Conservation (phyloP, 768 basidiomycete genomes). For the Hypholoma sublateritium region DNA sequence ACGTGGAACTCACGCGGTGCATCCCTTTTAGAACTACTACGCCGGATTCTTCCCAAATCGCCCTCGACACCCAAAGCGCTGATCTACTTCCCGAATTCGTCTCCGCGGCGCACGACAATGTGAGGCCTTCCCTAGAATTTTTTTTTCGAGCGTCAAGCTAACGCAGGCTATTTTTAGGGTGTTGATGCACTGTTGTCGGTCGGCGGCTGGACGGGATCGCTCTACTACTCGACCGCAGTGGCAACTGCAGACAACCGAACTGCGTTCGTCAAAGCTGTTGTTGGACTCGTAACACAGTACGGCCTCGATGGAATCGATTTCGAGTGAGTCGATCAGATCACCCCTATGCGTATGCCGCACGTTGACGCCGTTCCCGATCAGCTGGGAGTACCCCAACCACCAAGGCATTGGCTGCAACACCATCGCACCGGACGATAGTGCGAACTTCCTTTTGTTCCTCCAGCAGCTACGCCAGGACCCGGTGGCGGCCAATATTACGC, state of each 20-base stretch:
- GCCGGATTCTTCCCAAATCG: conserved; percentile 29
- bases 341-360: no score
- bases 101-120: conserved; percentile 39
- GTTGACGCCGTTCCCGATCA: conserved; percentile 10
- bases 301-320: conserved; percentile 59
- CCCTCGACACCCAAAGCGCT: conserved; percentile 42
- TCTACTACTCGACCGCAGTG: conserved; percentile 62
- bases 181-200: conserved; percentile 60
- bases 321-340: conserved; percentile 31
- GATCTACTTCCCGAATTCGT: conserved; percentile 57
- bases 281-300: conserved; percentile 47
- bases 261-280: conserved; percentile 61
- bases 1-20: neutral
- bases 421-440: conserved; percentile 57
- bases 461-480: conserved; percentile 62
- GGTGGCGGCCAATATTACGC: conserved; percentile 49
- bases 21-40: conserved; percentile 34
- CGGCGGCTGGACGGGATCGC: conserved; percentile 71
- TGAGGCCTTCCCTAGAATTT: conserved; percentile 16
- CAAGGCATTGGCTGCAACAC: conserved; percentile 73
- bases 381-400: conserved; percentile 83
- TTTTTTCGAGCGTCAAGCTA: neutral
- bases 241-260: conserved; percentile 57
- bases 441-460: conserved; percentile 81
- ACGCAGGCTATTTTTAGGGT: conserved; percentile 30